Percentiles rank a stretch among this genome's conserved stretches.
These are phyloP conservation scores for Penicillium desertorum DNA, from an alignment of 495 filamentous ascomycete species.

Conservation along the genomic window DNA sequence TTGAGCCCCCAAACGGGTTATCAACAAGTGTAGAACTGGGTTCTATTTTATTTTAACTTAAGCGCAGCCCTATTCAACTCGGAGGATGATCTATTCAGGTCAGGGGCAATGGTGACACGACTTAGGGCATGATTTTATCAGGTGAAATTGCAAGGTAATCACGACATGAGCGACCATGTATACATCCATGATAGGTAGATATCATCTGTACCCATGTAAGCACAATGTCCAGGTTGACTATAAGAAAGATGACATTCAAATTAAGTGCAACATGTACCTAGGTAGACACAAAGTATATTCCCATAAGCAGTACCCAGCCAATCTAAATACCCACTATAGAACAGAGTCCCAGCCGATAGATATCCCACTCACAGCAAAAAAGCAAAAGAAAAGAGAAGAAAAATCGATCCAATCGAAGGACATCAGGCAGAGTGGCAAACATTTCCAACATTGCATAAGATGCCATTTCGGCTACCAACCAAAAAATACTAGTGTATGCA, in stretches of 20 bases:
- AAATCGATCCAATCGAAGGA: background rate
- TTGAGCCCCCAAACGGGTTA: background rate
- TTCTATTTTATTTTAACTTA: background rate
- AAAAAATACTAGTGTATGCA: constrained; percentile 3
- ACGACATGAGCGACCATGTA: background rate
- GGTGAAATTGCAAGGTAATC: background rate
- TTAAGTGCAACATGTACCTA: background rate
- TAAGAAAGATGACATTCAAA: background rate
- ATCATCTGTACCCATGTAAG: background rate
- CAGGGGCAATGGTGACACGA: constrained; percentile 3
- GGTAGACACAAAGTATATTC: background rate
- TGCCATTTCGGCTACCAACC: background rate
- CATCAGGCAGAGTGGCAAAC: background rate
- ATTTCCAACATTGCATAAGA: background rate
- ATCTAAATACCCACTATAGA: background rate
- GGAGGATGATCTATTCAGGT: background rate
- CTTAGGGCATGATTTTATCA: constrained; percentile 1
- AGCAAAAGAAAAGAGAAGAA: background rate
- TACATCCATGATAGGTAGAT: background rate
- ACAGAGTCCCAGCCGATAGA: background rate
- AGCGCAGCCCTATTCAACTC: background rate
- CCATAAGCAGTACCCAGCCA: background rate
- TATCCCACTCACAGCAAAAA: background rate
- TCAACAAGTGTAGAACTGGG: background rate
- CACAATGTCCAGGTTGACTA: background rate